Base-by-base conservation (phyloP, 192 early-diverging fungal genomes). In the Lunasporangiospora selenospora region DNA sequence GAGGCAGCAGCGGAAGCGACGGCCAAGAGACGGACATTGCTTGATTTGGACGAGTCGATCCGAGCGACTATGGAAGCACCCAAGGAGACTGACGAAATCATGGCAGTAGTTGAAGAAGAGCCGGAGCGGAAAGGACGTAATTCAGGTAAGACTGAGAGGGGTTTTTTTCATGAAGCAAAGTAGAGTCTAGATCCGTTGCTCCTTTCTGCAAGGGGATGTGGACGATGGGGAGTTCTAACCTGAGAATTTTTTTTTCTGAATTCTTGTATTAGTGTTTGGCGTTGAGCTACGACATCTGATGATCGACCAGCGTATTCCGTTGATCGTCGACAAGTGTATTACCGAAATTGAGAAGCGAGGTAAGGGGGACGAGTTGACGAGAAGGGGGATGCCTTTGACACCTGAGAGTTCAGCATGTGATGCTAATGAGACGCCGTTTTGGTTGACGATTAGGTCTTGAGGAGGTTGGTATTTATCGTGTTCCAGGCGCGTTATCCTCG, bases 391-490 rank as follows among this genome's bases (percentile, higher is more conserved):
- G n/a, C n/a, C n/a, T n/a, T n/a, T n/a, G n/a, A n/a, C n/a, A n/a
- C n/a, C n/a, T n/a, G n/a, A n/a, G n/a, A n/a, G n/a, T n/a, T n/a
- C n/a, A n/a, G n/a, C n/a, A n/a, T n/a, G n/a, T n/a, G n/a, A n/a
- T n/a, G 33, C n/a, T 48, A 43, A 30, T 37, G 21, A 15, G n/a
- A n/a, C n/a, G n/a, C n/a, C n/a, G 43, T 15, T 18, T 18, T 46
- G 16, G 16, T 34, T 18, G 29, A 8, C 6, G 2, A 42, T 10
- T 52, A 76, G 75, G 90, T 27, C 64, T 91, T 15, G 86, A 85
- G 36, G 90, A 92, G 60, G 83, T 90, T 37, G 90, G 89, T 13
- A 89, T 92, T 11, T 90, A 92, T 49, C 84, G 90, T 18, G 84
- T 92, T 16, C 83, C 90, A 13, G 90, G 89, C 6, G 76, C 87